Evolutionary conservation across 2,329 filamentous ascomycete species (phyloP).

Genomic region (Xylaria sp.): DNA sequence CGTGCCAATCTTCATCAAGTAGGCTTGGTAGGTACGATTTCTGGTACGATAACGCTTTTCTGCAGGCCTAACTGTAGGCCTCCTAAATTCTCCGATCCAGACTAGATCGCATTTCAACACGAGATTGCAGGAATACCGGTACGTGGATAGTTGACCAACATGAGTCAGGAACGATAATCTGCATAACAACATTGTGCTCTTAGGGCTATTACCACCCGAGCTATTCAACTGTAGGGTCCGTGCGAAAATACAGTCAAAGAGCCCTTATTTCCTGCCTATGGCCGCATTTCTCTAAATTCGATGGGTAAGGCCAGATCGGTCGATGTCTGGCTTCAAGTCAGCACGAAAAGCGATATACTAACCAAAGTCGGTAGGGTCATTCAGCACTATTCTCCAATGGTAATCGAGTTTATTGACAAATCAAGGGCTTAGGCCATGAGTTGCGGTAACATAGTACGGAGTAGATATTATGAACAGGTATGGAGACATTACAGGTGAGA

Average conservation of each 20-base stretch:
- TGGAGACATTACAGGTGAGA: background rate
- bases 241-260: background rate
- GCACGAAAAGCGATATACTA: background rate
- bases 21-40: background rate
- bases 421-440: no score
- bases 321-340: background rate
- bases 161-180: constrained; percentile 19
- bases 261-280: constrained; percentile 11
- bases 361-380: background rate
- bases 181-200: background rate
- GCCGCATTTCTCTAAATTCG: background rate
- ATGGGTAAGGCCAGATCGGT: background rate
- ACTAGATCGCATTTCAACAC: background rate
- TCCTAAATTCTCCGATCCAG: background rate
- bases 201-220: background rate
- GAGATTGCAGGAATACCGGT: background rate
- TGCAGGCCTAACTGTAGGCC: constrained; percentile 1
- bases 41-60: constrained; percentile 1
- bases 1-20: constrained; percentile 6
- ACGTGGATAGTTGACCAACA: background rate
- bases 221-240: background rate
- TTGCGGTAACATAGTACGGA: no score
- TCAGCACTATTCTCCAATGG: background rate
- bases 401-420: background rate
- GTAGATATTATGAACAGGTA: no score